Evolutionary conservation across 176 grass and related monocot species (phyloP), one percentile per base, ranked within the genome.

Genomic region (Oropetium thomaeum): DNA sequence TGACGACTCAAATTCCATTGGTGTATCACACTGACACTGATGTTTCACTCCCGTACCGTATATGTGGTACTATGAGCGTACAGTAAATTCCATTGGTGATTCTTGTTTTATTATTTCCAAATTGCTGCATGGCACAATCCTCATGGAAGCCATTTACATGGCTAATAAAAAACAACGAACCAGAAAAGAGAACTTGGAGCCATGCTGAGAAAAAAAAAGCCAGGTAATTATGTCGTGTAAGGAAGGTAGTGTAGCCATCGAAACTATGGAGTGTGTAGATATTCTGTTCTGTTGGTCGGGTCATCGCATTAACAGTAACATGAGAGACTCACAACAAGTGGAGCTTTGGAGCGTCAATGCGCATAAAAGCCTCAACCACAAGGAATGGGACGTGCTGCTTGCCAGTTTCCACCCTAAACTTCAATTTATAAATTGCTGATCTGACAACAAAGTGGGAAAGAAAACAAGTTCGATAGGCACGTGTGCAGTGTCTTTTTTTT

Each of bases 311-410:
- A 32, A 61, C 25, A 29, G 30, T 6, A 61, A 2, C 27, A 44
- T 28, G 17, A 31, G 37, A 61, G 37, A 61, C 55, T 52, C 43
- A 15, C 29, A 4, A n/a, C 16, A 11, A 45, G 34, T 31, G 22
- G 10, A 35, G n/a, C 34, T 33, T 59, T 59, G 44, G 65, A 14
- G 6, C 4, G 32, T 77, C 47, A 26, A 42, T 63, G 55, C 10
- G 1, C 27, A 41, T 71, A 19, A 70, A 81, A 53, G 20, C 5
- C 48, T 44, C 74, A 71, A 78, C 82, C 10, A 17, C 43, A 43
- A n/a, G 20, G 65, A 71, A 63, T 42, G 66, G n/a, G 74, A 78
- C 25, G 14, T 28, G 43, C 4, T 7, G 39, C 65, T n/a, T n/a
- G n/a, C n/a, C n/a, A n/a, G n/a, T n/a, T n/a, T n/a, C n/a, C 27